Evolutionary conservation across 257 asterid species (phyloP).

Genomic region (Nemophila menziesii): DNA sequence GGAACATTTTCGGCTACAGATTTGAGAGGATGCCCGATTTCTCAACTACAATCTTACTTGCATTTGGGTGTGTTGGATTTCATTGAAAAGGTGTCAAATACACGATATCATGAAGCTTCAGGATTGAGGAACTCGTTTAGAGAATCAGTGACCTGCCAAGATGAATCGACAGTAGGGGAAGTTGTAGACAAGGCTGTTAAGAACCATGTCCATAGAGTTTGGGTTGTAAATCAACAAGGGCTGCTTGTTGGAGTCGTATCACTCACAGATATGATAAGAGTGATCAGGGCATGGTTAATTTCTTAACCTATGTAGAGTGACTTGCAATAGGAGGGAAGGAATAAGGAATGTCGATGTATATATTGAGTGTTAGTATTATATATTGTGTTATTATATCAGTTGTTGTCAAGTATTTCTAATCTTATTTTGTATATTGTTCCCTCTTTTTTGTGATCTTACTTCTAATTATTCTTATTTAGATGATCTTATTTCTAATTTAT

Average conservation of each 20-base stretch:
- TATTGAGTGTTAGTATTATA: too few relatives aligned
- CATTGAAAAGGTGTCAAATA: constrained; percentile 30
- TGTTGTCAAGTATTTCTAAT: too few relatives aligned
- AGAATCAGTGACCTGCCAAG: constrained; percentile 42
- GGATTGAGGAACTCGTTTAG: constrained; percentile 36
- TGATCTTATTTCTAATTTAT: too few relatives aligned
- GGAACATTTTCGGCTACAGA: constrained; percentile 87
- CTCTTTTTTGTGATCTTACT: too few relatives aligned
- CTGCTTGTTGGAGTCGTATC: constrained; percentile 54
- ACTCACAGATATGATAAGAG: constrained; percentile 50
- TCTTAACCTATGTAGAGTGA: constrained; percentile 20
- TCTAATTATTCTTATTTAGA: too few relatives aligned
- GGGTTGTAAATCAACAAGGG: constrained; percentile 54
- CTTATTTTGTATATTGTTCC: too few relatives aligned
- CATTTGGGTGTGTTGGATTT: constrained; percentile 39
- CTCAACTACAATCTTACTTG: constrained; percentile 36
- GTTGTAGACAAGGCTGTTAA: constrained; percentile 55
- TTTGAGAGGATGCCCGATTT: constrained; percentile 50
- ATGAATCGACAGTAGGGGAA: constrained; percentile 42
- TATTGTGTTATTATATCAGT: too few relatives aligned
- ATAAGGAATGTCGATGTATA: too few relatives aligned
- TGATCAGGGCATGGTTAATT: constrained; percentile 42
- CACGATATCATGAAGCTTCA: constrained; percentile 31
- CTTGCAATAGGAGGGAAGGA: too few relatives aligned
- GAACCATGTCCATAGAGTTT: constrained; percentile 59